Evolutionary conservation across 2,329 filamentous ascomycete genomes (phyloP), one percentile per base, ranked within the genome.

Genomic region (Monilinia laxa): DNA sequence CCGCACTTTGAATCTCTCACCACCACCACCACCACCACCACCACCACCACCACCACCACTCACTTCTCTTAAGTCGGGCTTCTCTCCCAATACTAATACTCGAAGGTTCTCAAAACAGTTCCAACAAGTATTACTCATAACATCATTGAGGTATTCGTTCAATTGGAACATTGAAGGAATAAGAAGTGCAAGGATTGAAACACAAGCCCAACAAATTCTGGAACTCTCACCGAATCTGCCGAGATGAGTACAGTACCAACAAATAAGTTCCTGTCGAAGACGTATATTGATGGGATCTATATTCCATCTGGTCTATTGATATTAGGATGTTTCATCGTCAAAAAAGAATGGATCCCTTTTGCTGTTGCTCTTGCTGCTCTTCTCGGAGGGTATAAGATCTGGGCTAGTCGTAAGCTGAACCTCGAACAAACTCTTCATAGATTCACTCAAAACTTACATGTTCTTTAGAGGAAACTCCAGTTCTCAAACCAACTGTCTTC

Each of bases 401-500:
- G 83, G 77, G 85, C 80, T 75, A 87, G 85, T 75, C 83, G 92
- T 93, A 82, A 77, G 90, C 84, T 65, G 40, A 35, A 47, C 40
- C 55, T 40, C 25, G 42, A 18, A 25, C 11, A 23, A 14, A 9
- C 7, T 25, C 38, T 40, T 20, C 16, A 5, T 38, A 2, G 31
- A 31, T 53, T 47, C 16, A 49, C 23, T n/a, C 9, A 16, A 42
- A 35, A 38, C 68, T 74, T 59, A 73, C 58, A 35, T 25, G 12
- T 25, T 67, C 6, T 47, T 38, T 78, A 93, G 92, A 88, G 77
- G 84, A 88, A 70, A 87, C 89, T 79, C 93, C 91, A 80, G 89
- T 95, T 71, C 86, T 99, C 73, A 94, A 94, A 81, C 92, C 93
- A 42, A 87, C 89, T 73, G 84, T 85, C 62, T 97, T 97, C 85